Conservation (phyloP, 139 green algal species). For the Chlorella sp. region DNA sequence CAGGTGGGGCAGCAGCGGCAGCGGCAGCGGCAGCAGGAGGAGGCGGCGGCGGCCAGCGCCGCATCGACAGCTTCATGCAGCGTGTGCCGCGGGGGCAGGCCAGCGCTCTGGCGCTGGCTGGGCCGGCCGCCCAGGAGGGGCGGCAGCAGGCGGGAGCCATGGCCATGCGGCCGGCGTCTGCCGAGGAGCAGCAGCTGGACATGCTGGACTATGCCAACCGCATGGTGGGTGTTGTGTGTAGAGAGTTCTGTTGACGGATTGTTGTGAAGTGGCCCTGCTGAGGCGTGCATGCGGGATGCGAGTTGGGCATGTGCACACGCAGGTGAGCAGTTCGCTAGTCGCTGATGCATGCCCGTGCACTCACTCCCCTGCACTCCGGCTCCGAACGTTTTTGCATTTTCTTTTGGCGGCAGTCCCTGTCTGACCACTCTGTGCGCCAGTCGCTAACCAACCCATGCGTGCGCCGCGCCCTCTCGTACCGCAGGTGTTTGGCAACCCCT, state of each 20-base stretch:
- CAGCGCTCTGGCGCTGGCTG: neutral
- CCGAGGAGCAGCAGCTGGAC: conserved; percentile 45
- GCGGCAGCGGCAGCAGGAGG: neutral
- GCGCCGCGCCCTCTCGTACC: neutral
- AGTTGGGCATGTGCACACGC: too few species aligned
- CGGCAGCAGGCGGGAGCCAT: neutral
- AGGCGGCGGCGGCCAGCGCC: neutral
- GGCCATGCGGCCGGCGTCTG: neutral
- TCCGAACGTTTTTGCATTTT: too few species aligned
- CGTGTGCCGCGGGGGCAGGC: neutral
- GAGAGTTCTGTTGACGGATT: neutral
- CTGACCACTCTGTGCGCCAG: too few species aligned
- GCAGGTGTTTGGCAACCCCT: conserved; percentile 62
- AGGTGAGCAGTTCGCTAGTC: too few species aligned
- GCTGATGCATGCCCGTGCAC: too few species aligned
- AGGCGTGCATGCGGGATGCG: too few species aligned
- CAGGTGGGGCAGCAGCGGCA: neutral
- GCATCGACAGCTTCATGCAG: conserved; percentile 16
- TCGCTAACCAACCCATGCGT: neutral
- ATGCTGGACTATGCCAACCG: conserved; percentile 57
- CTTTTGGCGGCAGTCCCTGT: too few species aligned
- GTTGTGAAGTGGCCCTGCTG: neutral
- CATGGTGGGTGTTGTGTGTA: conserved; percentile 19
- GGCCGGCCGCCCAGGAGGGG: neutral
- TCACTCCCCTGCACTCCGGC: too few species aligned